Percentiles rank a stretch among this genome's conserved stretches.
Conservation (phyloP, 192 early-diverging fungal species). For the Backusella mclennaniae region DNA sequence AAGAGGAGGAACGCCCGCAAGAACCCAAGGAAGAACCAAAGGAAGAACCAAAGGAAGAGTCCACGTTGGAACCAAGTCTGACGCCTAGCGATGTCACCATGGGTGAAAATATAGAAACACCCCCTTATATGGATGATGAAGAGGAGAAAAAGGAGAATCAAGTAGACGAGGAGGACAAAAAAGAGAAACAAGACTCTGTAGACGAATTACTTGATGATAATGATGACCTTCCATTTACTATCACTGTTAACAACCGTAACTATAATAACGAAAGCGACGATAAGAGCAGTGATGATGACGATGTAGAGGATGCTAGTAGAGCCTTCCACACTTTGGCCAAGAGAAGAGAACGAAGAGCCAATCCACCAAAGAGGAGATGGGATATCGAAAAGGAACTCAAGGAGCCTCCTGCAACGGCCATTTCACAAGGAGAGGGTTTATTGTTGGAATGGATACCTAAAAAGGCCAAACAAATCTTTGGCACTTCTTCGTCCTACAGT, state of each 20-base stretch:
- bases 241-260: not conserved
- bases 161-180: not conserved
- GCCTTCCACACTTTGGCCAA: not conserved
- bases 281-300: not conserved
- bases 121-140: not conserved
- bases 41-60: no score
- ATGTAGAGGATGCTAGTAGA: not conserved
- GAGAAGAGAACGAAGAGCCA: not conserved
- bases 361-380: not conserved
- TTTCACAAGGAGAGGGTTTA: slow-evolving; percentile 36
- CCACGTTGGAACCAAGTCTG: not conserved
- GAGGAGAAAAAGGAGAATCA: not conserved
- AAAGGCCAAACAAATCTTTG: slow-evolving; percentile 25
- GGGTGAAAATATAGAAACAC: not conserved
- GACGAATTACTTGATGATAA: not conserved
- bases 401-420: not conserved
- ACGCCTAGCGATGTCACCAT: not conserved
- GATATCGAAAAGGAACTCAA: not conserved
- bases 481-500: not conserved
- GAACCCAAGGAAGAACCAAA: not conserved
- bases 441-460: slow-evolving; percentile 12
- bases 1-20: not conserved
- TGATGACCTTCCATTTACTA: not conserved
- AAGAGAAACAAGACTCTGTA: not conserved
- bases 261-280: not conserved